Base-by-base conservation (phyloP, 1,139 yeast genomes). In the Candida sanyaensis region DNA sequence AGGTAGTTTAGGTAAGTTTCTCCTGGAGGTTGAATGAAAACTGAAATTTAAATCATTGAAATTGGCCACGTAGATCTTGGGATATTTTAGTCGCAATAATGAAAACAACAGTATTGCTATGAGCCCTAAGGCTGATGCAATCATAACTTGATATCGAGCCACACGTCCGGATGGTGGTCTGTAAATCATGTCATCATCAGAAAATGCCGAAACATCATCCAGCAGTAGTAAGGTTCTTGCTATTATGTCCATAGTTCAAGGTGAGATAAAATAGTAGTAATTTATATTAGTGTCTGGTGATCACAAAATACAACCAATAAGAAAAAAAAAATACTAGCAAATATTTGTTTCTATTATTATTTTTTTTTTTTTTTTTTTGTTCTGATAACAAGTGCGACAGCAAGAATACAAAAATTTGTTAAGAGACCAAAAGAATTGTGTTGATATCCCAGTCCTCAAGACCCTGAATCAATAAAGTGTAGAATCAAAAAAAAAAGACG, bases 81-180 rank as follows among this genome's bases (percentile, higher is more conserved):
- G 91, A 74, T 88, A 84, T 50, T 79, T 76, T 43, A 78, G 75
- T 40, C 95, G 69, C 38, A 88, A 69, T 1, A 86, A 50, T 37
- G 91, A 83, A 60, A 89, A 89, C 1, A 82, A 63, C 2, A 84
- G 52, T 49, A 88, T 75, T 1, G 96, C 91, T 31, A 79, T 66
- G 5, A 80, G 52, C 0, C 96, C 96, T 13, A 88, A 62, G 0
- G 80, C 62, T 3, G 76, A 59, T 1, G 96, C 92, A 42, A 89
- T 77, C 6, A 76, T 70, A 32, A 81, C 68, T 65, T 85, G 91
- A 24, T 80, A 75, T 41, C 73, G 63, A 36, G 77, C 78, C 3
- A 73, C 68, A n/a, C 77, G 61, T 6, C 71, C 63, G 0, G 64
- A 51, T 5, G 63, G 60, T 8, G 72, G 72, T 43, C 65, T 52